Conservation (phyloP, 768 basidiomycete genomes). For the Amylocystis lapponica region DNA sequence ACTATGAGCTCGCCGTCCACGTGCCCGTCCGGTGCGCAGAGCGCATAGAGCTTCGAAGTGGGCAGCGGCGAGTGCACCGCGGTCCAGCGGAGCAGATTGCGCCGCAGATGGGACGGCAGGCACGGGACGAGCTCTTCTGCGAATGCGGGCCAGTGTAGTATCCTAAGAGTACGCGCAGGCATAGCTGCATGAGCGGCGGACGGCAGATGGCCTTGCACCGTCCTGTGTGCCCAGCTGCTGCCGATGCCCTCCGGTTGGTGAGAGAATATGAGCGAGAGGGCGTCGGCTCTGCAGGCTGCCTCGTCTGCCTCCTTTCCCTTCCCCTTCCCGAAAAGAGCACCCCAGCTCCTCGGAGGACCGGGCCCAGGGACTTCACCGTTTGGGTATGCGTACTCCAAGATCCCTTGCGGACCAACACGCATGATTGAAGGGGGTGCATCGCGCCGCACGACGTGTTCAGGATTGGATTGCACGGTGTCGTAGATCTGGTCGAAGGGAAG, state of each 20-base stretch:
- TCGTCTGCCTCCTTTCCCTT: conserved; percentile 19
- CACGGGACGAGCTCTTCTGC: conserved; percentile 38
- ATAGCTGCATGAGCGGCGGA: conserved; percentile 52
- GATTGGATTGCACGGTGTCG: neutral
- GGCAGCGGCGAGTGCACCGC: conserved; percentile 55
- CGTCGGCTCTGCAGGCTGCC: conserved; percentile 45
- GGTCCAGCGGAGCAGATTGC: conserved; percentile 50
- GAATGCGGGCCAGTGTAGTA: conserved; percentile 27
- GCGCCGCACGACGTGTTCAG: conserved; percentile 4
- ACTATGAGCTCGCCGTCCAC: conserved; percentile 61
- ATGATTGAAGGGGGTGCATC: conserved; percentile 4
- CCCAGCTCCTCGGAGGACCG: conserved; percentile 52
- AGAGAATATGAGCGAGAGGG: conserved; percentile 47
- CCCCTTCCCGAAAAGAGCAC: conserved; percentile 21
- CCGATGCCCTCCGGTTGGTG: conserved; percentile 9
- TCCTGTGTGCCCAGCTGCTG: conserved; percentile 1
- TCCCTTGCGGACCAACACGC: conserved; percentile 9
- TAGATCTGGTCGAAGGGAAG: conserved; percentile 39
- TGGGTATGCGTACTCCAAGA: conserved; percentile 16
- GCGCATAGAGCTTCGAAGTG: conserved; percentile 40
- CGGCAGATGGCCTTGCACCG: conserved; percentile 24
- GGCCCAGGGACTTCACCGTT: conserved; percentile 21
- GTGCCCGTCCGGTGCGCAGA: conserved; percentile 47
- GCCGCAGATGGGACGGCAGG: conserved; percentile 55
- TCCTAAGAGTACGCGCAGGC: too few relatives aligned